A percentile compares a stretch with the other conserved stretches of the same genome.
Evolutionary conservation across 495 filamentous ascomycete species (phyloP).

Genomic region (Trichoderma virens): DNA sequence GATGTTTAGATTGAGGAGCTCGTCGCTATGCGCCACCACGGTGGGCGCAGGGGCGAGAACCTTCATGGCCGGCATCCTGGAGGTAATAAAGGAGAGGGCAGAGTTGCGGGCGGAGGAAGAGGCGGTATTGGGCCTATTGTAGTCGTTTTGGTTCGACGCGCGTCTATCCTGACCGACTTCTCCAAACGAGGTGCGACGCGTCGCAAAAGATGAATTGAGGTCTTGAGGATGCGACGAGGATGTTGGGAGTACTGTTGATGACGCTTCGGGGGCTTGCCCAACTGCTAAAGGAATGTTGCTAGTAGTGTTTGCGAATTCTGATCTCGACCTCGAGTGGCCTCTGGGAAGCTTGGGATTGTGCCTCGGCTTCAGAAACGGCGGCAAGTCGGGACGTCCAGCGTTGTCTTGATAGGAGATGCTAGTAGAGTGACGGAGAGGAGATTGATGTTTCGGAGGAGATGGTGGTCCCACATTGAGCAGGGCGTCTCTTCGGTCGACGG

Average conservation of each 20-base stretch:
- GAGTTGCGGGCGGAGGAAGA: neutral
- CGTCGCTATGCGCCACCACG: conserved; percentile 37
- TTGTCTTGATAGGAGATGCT: conserved; percentile 1
- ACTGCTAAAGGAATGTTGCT: neutral
- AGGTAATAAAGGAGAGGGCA: conserved; percentile 20
- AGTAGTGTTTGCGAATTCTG: neutral
- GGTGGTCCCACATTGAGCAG: neutral
- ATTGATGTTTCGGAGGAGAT: neutral
- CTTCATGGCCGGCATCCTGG: conserved; percentile 34
- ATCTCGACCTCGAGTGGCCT: conserved; percentile 4
- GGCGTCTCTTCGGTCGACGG: conserved; percentile 6
- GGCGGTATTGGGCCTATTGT: conserved; percentile 28
- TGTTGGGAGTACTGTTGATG: neutral
- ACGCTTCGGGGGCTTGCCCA: neutral
- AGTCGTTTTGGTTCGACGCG: neutral
- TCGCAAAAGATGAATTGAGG: neutral
- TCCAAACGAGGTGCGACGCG: conserved; percentile 3
- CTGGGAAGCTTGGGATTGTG: neutral
- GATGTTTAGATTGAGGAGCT: conserved; percentile 59
- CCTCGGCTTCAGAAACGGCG: conserved; percentile 3
- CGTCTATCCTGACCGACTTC: conserved; percentile 6
- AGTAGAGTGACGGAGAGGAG: neutral
- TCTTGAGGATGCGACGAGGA: neutral
- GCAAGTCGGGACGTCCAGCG: conserved; percentile 1
- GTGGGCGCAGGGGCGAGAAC: conserved; percentile 28